Evolutionary conservation across 2,329 filamentous ascomycete species (phyloP).

Genomic region (Colletotrichum theobromicola): DNA sequence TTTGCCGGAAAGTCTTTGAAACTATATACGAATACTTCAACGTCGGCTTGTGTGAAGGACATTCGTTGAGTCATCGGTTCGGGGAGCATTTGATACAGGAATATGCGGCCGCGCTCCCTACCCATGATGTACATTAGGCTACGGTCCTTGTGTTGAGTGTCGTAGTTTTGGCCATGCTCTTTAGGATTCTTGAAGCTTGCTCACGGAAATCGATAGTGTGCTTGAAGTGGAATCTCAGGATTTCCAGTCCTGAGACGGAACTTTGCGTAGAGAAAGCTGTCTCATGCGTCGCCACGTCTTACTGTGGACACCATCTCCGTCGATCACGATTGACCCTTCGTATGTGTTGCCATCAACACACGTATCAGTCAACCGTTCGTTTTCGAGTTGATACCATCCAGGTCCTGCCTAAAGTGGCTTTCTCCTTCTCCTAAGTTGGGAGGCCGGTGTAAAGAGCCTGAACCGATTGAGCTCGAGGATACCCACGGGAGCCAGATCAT

Average conservation of each 20-base stretch:
- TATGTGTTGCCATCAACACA: conserved; percentile 37
- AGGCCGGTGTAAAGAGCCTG: conserved; percentile 34
- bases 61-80: conserved; percentile 27
- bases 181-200: conserved; percentile 28
- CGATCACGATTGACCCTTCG: conserved; percentile 41
- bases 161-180: conserved; percentile 28
- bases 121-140: conserved; percentile 34
- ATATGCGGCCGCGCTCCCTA: conserved; percentile 32
- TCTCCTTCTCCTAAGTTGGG: conserved; percentile 27
- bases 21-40: conserved; percentile 25
- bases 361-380: conserved; percentile 28
- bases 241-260: conserved; percentile 13
- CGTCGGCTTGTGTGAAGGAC: conserved; percentile 29
- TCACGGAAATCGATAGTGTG: conserved; percentile 38
- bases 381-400: conserved; percentile 25
- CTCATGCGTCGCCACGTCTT: conserved; percentile 38
- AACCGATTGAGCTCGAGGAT: conserved; percentile 40
- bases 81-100: conserved; percentile 35
- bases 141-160: conserved; percentile 32
- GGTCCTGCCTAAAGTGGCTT: conserved; percentile 29
- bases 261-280: conserved; percentile 26
- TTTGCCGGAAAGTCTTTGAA: conserved; percentile 32
- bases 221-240: conserved; percentile 16
- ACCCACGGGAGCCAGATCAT: conserved; percentile 27
- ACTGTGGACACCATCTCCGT: conserved; percentile 48